Evolutionary conservation across 495 filamentous ascomycete species (phyloP).

Genomic region (Penicillium alfredii): DNA sequence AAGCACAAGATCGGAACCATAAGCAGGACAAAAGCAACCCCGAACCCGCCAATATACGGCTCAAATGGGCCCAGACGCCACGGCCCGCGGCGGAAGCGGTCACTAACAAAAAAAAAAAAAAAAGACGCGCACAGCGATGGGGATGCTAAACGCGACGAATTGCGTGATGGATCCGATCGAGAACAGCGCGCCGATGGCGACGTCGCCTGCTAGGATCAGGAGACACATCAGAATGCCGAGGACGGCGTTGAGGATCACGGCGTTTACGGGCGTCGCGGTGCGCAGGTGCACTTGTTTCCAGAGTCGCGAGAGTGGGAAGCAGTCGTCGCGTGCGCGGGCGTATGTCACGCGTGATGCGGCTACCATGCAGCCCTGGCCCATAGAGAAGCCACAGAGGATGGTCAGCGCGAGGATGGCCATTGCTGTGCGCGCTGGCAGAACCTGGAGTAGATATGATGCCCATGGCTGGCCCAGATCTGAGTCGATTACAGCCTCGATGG

Average conservation of each 20-base stretch:
- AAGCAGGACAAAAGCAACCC: slow-evolving; percentile 57
- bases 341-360: slow-evolving; percentile 74
- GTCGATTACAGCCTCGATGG: slow-evolving; percentile 54
- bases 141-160: slow-evolving; percentile 68
- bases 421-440: slow-evolving; percentile 59
- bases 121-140: slow-evolving; percentile 69
- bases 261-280: slow-evolving; percentile 72
- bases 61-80: slow-evolving; percentile 67
- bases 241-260: slow-evolving; percentile 64
- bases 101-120: slow-evolving; percentile 69
- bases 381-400: slow-evolving; percentile 70
- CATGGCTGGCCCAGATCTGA: slow-evolving; percentile 70
- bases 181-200: slow-evolving; percentile 70
- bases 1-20: slow-evolving; percentile 75
- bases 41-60: slow-evolving; percentile 54
- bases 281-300: slow-evolving; percentile 61
- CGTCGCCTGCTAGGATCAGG: slow-evolving; percentile 60
- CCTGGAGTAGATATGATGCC: slow-evolving; percentile 67
- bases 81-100: slow-evolving; percentile 63
- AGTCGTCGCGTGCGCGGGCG: slow-evolving; percentile 74
- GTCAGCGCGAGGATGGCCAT: slow-evolving; percentile 63
- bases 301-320: slow-evolving; percentile 59
- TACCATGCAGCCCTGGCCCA: slow-evolving; percentile 82
- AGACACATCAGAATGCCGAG: slow-evolving; percentile 61
- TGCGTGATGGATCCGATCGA: slow-evolving; percentile 70